Evolutionary conservation across 495 filamentous ascomycete genomes (phyloP).

Genomic region (Hypoxylon fragiforme): DNA sequence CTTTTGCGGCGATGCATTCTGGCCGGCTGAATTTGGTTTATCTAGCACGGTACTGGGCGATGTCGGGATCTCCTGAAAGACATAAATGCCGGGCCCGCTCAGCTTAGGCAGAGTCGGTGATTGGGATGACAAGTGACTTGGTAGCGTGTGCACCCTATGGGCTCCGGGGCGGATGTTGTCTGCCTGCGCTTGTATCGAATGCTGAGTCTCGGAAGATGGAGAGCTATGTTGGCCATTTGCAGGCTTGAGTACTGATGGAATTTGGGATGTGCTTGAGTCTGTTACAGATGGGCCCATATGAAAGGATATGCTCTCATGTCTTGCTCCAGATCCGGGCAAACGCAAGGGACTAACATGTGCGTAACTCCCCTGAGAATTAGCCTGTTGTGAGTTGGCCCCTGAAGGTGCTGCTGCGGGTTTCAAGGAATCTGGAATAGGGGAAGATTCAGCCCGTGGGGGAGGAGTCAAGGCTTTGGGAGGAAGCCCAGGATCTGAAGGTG

Average conservation of each 20-base stretch:
- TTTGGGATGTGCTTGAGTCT: conserved; percentile 14
- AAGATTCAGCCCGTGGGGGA: neutral
- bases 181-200: neutral
- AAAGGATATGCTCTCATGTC: conserved; percentile 28
- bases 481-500: conserved; percentile 17
- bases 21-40: neutral
- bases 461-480: neutral
- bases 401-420: conserved; percentile 19
- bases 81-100: conserved; percentile 23
- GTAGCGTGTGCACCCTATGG: conserved; percentile 29
- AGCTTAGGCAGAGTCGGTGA: conserved; percentile 15
- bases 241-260: conserved; percentile 44
- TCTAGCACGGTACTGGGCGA: neutral
- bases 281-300: neutral
- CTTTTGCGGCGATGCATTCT: neutral
- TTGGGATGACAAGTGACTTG: conserved; percentile 5
- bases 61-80: conserved; percentile 21
- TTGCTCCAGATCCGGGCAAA: conserved; percentile 28
- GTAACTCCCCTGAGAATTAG: neutral
- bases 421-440: conserved; percentile 14
- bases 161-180: conserved; percentile 10
- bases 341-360: neutral
- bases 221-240: conserved; percentile 29
- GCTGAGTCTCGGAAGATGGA: neutral
- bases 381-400: neutral